Conservation (phyloP, 2,329 filamentous ascomycete species). For the Xylariaceae sp. region DNA sequence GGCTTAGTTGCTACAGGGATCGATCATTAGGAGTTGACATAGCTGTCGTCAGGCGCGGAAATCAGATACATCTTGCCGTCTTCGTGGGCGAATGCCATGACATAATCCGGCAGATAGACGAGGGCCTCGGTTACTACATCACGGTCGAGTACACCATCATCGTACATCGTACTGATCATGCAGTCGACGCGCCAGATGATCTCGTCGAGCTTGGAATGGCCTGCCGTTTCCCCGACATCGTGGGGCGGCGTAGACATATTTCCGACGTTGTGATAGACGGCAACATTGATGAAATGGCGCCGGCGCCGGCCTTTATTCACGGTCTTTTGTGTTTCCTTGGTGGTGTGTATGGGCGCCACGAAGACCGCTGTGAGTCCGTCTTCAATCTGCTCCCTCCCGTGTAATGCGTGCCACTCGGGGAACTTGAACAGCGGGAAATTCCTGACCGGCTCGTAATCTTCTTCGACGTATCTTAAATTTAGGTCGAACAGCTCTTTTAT, state of each 20-base stretch:
- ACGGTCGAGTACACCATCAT: neutral
- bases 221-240: no score
- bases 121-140: neutral
- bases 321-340: no score
- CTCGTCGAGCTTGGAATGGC: neutral
- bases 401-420: neutral
- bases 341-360: neutral
- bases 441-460: neutral
- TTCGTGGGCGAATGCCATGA: neutral
- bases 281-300: neutral
- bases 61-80: neutral
- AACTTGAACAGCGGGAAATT: slow-evolving; percentile 1
- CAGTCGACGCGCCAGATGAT: neutral
- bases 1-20: no score
- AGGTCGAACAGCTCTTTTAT: no score
- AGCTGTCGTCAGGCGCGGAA: neutral
- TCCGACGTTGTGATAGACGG: neutral
- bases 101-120: neutral
- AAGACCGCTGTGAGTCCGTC: slow-evolving; percentile 1
- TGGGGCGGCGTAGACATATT: neutral
- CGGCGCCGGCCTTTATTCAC: neutral
- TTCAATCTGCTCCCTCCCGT: neutral
- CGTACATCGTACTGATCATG: neutral
- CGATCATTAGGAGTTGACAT: no score
- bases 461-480: no score